Conservation (phyloP, 1,139 yeast species). For the Geotrichum restrictum region DNA sequence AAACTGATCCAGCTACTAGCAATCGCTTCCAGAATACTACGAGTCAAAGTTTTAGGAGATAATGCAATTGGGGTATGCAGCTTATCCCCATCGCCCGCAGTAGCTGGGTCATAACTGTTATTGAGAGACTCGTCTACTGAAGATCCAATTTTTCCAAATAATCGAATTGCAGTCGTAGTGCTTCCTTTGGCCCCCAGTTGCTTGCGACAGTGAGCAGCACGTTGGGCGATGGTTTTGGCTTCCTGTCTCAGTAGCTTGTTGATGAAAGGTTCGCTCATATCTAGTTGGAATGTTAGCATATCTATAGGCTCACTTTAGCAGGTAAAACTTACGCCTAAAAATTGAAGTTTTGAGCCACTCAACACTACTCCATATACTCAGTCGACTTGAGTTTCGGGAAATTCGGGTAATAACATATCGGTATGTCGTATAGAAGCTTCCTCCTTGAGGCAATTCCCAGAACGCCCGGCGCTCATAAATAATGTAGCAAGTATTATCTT, state of each 20-base stretch:
- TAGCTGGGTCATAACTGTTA: background rate
- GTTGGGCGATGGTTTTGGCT: conserved; percentile 27
- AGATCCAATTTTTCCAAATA: conserved; percentile 58
- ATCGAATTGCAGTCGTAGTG: conserved; percentile 59
- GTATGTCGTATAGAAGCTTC: conserved; percentile 49
- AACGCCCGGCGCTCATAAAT: conserved; percentile 48
- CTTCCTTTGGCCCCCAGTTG: conserved; percentile 56
- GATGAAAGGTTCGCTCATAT: conserved; percentile 30
- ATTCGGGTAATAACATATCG: conserved; percentile 56
- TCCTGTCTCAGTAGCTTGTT: conserved; percentile 33
- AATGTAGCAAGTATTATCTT: conserved; percentile 55
- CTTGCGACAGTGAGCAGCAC: conserved; percentile 30
- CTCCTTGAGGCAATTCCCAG: conserved; percentile 49
- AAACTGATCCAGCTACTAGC: conserved; percentile 9
- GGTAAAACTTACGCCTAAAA: conserved; percentile 22
- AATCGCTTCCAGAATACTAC: conserved; percentile 8
- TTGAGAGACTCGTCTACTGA: conserved; percentile 19
- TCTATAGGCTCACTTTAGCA: too few species aligned
- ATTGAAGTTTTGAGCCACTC: conserved; percentile 36
- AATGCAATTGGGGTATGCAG: too few species aligned
- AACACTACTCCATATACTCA: conserved; percentile 47
- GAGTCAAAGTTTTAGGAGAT: background rate
- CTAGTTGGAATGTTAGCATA: background rate
- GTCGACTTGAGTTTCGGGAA: conserved; percentile 46
- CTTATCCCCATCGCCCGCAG: too few species aligned